These are phyloP conservation scores for Coemansia sp. DNA, from an alignment of 192 early-diverging fungal species.

Conservation along the genomic window DNA sequence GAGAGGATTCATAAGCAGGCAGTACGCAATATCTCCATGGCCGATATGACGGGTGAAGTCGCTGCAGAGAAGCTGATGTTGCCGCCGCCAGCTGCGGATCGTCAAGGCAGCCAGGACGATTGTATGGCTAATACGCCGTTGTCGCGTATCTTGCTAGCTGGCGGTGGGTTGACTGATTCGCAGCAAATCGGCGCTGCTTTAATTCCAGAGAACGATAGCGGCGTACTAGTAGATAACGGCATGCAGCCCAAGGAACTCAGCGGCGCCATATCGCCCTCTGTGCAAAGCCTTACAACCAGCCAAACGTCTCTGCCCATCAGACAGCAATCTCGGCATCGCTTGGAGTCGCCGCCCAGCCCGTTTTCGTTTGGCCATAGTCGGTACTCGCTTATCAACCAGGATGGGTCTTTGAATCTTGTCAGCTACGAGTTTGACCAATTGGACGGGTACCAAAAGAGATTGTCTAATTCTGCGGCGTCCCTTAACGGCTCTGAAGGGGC, in stretches of 20 bases:
- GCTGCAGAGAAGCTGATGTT: slow-evolving; percentile 1
- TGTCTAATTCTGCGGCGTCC: slow-evolving; percentile 24
- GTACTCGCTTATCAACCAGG: slow-evolving; percentile 53
- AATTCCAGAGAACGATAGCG: slow-evolving; percentile 41
- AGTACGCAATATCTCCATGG: slow-evolving; percentile 36
- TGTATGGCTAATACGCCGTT: slow-evolving; percentile 11
- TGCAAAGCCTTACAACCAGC: slow-evolving; percentile 23
- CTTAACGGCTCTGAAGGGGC: slow-evolving; percentile 2
- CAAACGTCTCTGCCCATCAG: slow-evolving; percentile 23
- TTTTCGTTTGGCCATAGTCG: slow-evolving; percentile 54
- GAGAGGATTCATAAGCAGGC: slow-evolving; percentile 46
- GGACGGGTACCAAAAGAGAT: slow-evolving; percentile 48
- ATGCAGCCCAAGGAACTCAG: background rate
- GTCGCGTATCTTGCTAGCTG: slow-evolving; percentile 11
- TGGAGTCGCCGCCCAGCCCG: slow-evolving; percentile 35
- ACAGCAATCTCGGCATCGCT: background rate
- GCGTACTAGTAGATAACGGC: slow-evolving; percentile 27
- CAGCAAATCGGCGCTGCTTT: slow-evolving; percentile 6
- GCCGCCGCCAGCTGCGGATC: slow-evolving; percentile 12
- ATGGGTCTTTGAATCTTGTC: slow-evolving; percentile 48
- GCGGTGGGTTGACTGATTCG: background rate
- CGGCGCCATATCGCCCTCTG: background rate
- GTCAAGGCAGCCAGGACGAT: slow-evolving; percentile 7
- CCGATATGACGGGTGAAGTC: slow-evolving; percentile 1
- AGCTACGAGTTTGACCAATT: slow-evolving; percentile 51